phyloP scores from a whole-genome alignment of 768 basidiomycete genomes.

The Kwoniella dejecticola region DNA sequence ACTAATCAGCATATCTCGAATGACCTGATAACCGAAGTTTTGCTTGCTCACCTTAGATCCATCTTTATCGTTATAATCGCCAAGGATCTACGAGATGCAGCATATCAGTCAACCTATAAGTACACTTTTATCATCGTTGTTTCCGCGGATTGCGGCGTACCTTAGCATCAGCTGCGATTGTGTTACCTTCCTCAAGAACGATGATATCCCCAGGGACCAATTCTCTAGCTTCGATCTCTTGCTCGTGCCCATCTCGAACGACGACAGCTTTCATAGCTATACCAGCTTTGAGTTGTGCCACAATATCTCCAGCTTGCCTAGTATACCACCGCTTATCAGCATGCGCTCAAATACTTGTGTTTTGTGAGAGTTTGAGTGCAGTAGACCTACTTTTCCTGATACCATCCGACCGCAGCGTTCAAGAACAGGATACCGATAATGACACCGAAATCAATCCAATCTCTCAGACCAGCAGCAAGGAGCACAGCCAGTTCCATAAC shows the following conservation, averaged over 20 bases:
- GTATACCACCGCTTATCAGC: background rate
- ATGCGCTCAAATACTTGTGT: background rate
- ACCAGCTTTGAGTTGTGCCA: slow-evolving; percentile 61
- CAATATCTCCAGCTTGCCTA: slow-evolving; percentile 60
- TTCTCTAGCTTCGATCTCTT: slow-evolving; percentile 59
- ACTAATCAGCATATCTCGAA: too few species aligned
- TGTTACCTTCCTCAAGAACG: slow-evolving; percentile 59
- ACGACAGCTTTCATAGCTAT: slow-evolving; percentile 59
- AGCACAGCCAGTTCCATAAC: slow-evolving; percentile 61
- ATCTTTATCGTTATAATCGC: background rate
- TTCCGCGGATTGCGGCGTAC: too few species aligned
- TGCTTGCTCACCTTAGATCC: slow-evolving; percentile 4
- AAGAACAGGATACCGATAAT: slow-evolving; percentile 55
- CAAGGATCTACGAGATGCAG: background rate
- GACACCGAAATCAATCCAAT: slow-evolving; percentile 62
- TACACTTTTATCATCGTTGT: too few species aligned
- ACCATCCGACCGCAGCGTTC: slow-evolving; percentile 61
- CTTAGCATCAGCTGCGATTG: slow-evolving; percentile 60
- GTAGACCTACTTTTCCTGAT: slow-evolving; percentile 58
- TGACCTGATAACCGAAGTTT: too few species aligned
- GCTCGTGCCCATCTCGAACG: slow-evolving; percentile 58
- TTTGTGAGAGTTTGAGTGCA: background rate
- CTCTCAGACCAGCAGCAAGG: slow-evolving; percentile 59
- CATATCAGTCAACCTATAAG: too few species aligned
- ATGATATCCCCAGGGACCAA: slow-evolving; percentile 60